These are phyloP conservation scores for Alternaria sp. DNA, from an alignment of 2,329 filamentous ascomycete species.

Conservation along the genomic window DNA sequence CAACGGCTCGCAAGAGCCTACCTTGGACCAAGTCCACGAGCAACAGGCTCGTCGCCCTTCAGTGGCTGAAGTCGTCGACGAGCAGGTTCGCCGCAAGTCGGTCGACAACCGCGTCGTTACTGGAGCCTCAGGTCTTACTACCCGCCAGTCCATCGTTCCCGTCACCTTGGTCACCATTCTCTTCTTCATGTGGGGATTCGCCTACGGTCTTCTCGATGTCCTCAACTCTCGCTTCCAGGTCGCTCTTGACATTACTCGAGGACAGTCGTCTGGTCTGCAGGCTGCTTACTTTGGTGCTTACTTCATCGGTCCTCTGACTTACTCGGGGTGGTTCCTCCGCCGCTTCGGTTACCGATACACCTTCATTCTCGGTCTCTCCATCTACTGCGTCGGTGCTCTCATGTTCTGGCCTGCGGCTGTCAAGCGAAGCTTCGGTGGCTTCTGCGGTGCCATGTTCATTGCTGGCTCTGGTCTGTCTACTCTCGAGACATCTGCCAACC, in stretches of 20 bases:
- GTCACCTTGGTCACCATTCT: constrained; percentile 58
- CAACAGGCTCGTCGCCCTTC: constrained; percentile 51
- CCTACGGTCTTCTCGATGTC: constrained; percentile 57
- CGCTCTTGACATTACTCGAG: constrained; percentile 56
- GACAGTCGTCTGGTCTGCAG: constrained; percentile 68
- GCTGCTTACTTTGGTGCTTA: constrained; percentile 70
- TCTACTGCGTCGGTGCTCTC: constrained; percentile 74
- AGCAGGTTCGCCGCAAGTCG: constrained; percentile 45
- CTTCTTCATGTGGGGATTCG: constrained; percentile 64
- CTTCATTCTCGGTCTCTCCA: constrained; percentile 75
- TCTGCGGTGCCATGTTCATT: constrained; percentile 75
- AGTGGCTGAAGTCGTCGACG: constrained; percentile 44
- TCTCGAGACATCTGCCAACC: constrained; percentile 80
- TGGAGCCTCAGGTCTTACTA: constrained; percentile 53
- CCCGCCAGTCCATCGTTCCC: constrained; percentile 59
- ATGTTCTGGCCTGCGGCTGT: constrained; percentile 87
- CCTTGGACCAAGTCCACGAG: constrained; percentile 47
- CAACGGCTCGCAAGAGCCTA: constrained; percentile 44
- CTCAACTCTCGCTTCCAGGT: constrained; percentile 57
- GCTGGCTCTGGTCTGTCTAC: constrained; percentile 77
- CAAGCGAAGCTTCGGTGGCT: constrained; percentile 75
- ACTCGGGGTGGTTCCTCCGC: constrained; percentile 69
- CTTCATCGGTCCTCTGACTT: constrained; percentile 62
- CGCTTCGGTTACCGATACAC: constrained; percentile 81
- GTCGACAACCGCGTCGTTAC: constrained; percentile 49